A percentile compares a stretch with the other conserved stretches of the same genome.
phyloP scores from a whole-genome alignment of 108 stramenopile species.

The Chaetoceros muelleri region DNA sequence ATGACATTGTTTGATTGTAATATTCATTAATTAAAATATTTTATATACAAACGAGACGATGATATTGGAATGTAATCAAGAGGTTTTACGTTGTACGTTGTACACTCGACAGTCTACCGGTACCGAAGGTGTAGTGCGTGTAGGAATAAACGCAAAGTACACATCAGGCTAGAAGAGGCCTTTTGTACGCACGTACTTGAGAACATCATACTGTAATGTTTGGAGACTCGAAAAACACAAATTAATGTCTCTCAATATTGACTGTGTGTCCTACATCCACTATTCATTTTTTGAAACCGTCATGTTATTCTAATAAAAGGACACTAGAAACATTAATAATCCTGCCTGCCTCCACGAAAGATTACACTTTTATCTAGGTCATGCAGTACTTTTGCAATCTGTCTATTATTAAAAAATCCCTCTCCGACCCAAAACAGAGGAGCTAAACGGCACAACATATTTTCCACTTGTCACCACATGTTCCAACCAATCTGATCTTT shows the following conservation, averaged over 20 bases:
- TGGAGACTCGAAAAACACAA: not conserved
- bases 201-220: no score
- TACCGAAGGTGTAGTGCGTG: no score
- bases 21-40: no score
- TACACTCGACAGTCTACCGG: no score
- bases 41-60: no score
- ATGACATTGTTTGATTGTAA: no score
- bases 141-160: no score
- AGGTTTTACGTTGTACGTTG: no score
- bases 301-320: not conserved
- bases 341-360: not conserved
- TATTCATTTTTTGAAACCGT: not conserved
- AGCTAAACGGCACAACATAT: constrained; percentile 4
- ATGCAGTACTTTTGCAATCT: not conserved
- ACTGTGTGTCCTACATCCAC: not conserved
- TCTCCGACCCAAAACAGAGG: not conserved
- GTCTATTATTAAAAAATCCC: not conserved
- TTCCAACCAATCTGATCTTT: not conserved
- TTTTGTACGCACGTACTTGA: no score
- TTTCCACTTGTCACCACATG: not conserved
- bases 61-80: no score
- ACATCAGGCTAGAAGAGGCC: no score
- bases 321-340: not conserved
- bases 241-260: not conserved
- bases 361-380: not conserved